Evolutionary conservation across 2,329 filamentous ascomycete species (phyloP), one percentile per base, ranked within the genome.

Genomic region (Cytospora chrysosperma): DNA sequence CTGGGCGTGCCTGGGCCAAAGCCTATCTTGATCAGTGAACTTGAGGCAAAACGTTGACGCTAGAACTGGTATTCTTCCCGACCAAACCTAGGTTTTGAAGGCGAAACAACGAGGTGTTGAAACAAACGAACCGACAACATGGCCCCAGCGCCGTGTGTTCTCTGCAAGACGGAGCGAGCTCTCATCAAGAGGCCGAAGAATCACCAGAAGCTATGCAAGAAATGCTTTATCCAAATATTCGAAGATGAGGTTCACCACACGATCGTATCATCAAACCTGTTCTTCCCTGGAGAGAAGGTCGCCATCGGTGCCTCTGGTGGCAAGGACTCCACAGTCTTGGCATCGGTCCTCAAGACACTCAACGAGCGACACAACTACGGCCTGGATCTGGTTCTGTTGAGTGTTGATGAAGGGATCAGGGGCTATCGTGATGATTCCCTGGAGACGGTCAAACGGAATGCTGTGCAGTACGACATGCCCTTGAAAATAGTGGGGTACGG

Each of bases 271-370:
- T 92, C 90, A 21, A 79, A 83, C n/a, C 85, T 99, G 19, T 99
- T 99, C 76, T 81, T 82, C 52, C 87, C 84, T 1, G 94, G 94
- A 64, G 95, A 99, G 75, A 87, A 85, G 65, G 85, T 99, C 47
- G 96, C 95, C 9, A 97, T 99, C 71, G 96, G 95, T 51, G 95
- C 96, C 56, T 97, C 93, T 1, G 95, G 95, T 61, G 95, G 95
- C 70, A 99, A 99, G 78, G 95, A 99, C 76, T 97, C 93, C 59
- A 99, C 95, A 0, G 95, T 99, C 0, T 83, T 99, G 13, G 95
- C 95, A 5, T 96, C 93, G 0, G 93, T 99, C 0, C 83, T 99
- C 59, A 97, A 97, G 75, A 97, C 93, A 0, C 81, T 99, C 3
- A 98, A 99, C 70, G 92, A 96, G 74, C 87, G 93, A 53, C 87